A percentile compares a stretch with the other conserved stretches of the same genome.
phyloP scores from a whole-genome alignment of 306 rosid genomes.

The Urtica urens region DNA sequence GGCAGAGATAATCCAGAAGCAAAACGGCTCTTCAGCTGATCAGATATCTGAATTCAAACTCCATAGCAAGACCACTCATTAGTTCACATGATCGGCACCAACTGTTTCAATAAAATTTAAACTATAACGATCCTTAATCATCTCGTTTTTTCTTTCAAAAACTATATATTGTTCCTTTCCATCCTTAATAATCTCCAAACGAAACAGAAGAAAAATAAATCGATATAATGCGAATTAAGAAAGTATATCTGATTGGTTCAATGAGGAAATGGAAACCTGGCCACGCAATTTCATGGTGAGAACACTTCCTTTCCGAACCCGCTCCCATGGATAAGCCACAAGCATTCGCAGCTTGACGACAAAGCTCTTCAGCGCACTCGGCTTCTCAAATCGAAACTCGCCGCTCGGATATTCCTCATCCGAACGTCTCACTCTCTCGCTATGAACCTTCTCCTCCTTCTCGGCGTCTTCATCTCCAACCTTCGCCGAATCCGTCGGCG shows the following conservation, averaged over 20 bases:
- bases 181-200: no score
- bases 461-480: constrained; percentile 2
- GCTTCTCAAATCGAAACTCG: constrained; percentile 42
- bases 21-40: constrained; percentile 69
- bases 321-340: constrained; percentile 73
- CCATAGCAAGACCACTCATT: constrained; percentile 6
- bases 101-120: no score
- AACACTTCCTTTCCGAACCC: constrained; percentile 63
- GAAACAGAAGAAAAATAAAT: no score
- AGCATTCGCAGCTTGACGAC: constrained; percentile 65
- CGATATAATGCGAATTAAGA: no score
- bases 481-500: constrained; percentile 10
- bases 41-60: constrained; percentile 51
- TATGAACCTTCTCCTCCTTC: constrained; percentile 5
- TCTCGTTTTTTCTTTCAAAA: no score
- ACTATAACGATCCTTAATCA: no score
- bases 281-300: constrained; percentile 74
- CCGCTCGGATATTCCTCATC: constrained; percentile 50
- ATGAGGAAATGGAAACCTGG: constrained; percentile 54
- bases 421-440: constrained; percentile 13
- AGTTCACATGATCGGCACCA: no score
- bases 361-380: constrained; percentile 46
- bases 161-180: no score
- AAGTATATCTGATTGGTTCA: no score
- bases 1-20: constrained; percentile 68